phyloP scores from a whole-genome alignment of 148 eudicot species.

The Cornus kousa region DNA sequence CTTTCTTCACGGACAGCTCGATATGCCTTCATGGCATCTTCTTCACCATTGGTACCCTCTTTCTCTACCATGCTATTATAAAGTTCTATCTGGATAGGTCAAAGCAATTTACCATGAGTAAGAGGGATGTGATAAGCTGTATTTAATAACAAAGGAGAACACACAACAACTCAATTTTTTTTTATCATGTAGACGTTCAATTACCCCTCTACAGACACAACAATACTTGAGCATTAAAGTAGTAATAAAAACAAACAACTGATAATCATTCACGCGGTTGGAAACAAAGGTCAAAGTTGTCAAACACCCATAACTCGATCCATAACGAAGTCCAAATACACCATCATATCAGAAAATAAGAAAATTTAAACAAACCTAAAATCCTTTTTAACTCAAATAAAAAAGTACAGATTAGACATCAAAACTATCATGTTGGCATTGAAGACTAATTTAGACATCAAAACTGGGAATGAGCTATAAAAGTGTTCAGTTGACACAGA shows the following conservation, averaged over 20 bases:
- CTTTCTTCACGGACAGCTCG: constrained; percentile 71
- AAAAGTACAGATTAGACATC: too few species aligned
- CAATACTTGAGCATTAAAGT: constrained; percentile 1
- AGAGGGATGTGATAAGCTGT: background rate
- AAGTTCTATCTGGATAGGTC: constrained; percentile 55
- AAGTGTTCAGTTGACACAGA: too few species aligned
- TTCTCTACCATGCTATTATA: constrained; percentile 76
- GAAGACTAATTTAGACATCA: too few species aligned
- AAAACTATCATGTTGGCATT: too few species aligned
- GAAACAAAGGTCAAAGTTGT: background rate
- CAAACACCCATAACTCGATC: too few species aligned
- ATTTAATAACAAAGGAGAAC: background rate
- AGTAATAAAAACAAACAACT: background rate
- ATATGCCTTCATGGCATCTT: constrained; percentile 72
- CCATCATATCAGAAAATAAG: background rate
- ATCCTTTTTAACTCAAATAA: too few species aligned
- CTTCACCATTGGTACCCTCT: constrained; percentile 69
- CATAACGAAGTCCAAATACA: background rate
- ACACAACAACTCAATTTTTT: background rate
- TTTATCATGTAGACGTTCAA: background rate
- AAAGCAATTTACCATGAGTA: constrained; percentile 6
- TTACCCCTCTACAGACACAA: background rate
- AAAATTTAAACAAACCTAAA: too few species aligned
- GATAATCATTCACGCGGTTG: background rate
- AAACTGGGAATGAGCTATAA: too few species aligned